Percentiles rank a stretch among this genome's conserved stretches.
Conservation (phyloP, 345 rosid genomes). For the Trapa incisa region DNA sequence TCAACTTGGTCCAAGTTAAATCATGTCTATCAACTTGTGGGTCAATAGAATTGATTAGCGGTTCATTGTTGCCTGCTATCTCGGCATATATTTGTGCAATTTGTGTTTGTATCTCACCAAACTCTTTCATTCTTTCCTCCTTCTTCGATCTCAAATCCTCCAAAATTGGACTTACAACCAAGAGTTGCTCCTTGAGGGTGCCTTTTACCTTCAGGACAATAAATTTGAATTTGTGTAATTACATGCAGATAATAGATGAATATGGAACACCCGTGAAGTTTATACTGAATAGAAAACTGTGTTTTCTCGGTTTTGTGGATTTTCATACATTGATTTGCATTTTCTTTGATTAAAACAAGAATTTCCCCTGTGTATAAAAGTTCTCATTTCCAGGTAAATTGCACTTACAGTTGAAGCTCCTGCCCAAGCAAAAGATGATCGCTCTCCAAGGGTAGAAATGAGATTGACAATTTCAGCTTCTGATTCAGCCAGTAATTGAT, state of each 20-base stretch:
- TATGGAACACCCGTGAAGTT: neutral
- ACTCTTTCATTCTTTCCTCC: conserved; percentile 33
- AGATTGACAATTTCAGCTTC: conserved; percentile 54
- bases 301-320: neutral
- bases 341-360: neutral
- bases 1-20: conserved; percentile 53
- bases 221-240: neutral
- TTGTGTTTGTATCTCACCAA: conserved; percentile 38
- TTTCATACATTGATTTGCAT: neutral
- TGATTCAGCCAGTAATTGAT: conserved; percentile 37
- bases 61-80: conserved; percentile 42
- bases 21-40: conserved; percentile 43
- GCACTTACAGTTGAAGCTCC: neutral
- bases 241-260: neutral
- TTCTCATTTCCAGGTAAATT: neutral
- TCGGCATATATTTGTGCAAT: conserved; percentile 46
- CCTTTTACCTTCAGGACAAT: conserved; percentile 46
- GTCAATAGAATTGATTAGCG: conserved; percentile 13
- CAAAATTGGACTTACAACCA: conserved; percentile 31
- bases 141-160: conserved; percentile 51
- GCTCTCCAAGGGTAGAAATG: conserved; percentile 52
- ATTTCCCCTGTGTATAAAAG: neutral
- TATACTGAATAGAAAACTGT: neutral
- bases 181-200: conserved; percentile 56
- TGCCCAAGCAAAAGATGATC: conserved; percentile 41